Base-by-base conservation (phyloP, 2,329 filamentous ascomycete genomes). In the Pyrenophora teres region DNA sequence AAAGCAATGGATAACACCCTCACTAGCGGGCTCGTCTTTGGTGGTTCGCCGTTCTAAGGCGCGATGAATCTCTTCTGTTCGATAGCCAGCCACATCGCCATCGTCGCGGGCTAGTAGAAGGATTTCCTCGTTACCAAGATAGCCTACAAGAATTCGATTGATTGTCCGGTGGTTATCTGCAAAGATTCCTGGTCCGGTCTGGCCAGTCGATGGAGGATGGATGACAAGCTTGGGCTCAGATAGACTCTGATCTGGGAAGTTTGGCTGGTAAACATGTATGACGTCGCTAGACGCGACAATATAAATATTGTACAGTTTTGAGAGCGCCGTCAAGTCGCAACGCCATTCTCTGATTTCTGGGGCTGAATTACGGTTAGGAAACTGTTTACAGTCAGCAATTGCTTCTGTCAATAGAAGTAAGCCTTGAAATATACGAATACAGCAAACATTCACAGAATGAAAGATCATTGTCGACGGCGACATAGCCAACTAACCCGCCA, bases 41-140 rank as follows among this genome's bases (percentile, higher is more conserved):
- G 27, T 35, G 16, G 10, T 35, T 10, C 43, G 50, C 15, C 31
- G 49, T 35, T 68, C 56, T 5, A 70, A 38, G 2, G 57, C 61
- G 39, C 53, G 56, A 23, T 65, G 56, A 1, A 75, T 72, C 15
- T 64, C 57, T 16, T 56, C 65, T 37, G 62, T 65, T 52, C 59
- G 68, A 54, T 78, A 78, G 0, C 71, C 76, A 25, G 79, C 65
- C 7, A 79, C 77, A 62, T 83, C 60, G 75, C 84, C 74, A 81
- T 89, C 72, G 66, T 89, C 63, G 77, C 86, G 64, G 68, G 76
- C 57, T 70, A 85, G 70, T 70, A 85, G 70, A 16, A 80, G 50
- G 21, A 79, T 68, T 54, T 81, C 79, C 23, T 78, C 74, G 18
- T 65, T 70, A n/a, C 77, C 77, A 8, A 80, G 68, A 41, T 68